phyloP scores from a whole-genome alignment of 768 basidiomycete genomes.

The Sporobolomyces pararoseus region DNA sequence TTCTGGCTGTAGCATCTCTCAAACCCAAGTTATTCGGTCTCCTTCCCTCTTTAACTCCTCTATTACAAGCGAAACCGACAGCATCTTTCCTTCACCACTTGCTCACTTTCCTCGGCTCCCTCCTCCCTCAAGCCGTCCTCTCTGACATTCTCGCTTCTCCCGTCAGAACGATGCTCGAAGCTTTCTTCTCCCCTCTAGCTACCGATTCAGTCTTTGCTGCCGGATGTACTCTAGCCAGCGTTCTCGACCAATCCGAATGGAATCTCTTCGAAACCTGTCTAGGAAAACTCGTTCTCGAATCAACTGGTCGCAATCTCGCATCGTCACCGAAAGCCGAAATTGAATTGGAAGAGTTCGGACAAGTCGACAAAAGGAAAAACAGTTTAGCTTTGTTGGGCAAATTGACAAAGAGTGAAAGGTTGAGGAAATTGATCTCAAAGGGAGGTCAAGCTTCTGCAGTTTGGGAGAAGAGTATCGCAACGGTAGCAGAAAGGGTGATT shows the following conservation, averaged over 20 bases:
- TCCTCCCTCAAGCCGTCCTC: slow-evolving; percentile 43
- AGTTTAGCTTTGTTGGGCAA: slow-evolving; percentile 48
- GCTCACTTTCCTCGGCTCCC: slow-evolving; percentile 17
- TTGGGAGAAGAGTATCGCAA: slow-evolving; percentile 30
- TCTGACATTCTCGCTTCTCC: slow-evolving; percentile 46
- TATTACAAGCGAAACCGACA: background rate
- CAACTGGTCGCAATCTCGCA: slow-evolving; percentile 36
- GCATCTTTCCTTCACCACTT: slow-evolving; percentile 17
- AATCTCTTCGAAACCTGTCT: slow-evolving; percentile 25
- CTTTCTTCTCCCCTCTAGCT: slow-evolving; percentile 48
- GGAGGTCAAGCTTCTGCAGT: slow-evolving; percentile 12
- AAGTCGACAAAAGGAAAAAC: slow-evolving; percentile 47
- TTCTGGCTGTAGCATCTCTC: slow-evolving; percentile 12
- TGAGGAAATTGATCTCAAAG: slow-evolving; percentile 34
- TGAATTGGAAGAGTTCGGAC: slow-evolving; percentile 42
- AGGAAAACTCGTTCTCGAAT: slow-evolving; percentile 17
- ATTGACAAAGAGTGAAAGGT: slow-evolving; percentile 47
- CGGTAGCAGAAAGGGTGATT: background rate
- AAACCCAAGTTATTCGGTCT: slow-evolving; percentile 35
- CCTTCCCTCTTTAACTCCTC: slow-evolving; percentile 20
- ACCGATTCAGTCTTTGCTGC: slow-evolving; percentile 44
- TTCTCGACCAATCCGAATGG: slow-evolving; percentile 23
- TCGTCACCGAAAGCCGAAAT: slow-evolving; percentile 16
- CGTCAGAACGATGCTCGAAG: slow-evolving; percentile 47
- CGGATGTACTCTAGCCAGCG: slow-evolving; percentile 29